Percentiles rank a stretch among this genome's conserved stretches.
Evolutionary conservation across 208 protist genomes (phyloP).

Genomic region (Leishmania aethiopica): DNA sequence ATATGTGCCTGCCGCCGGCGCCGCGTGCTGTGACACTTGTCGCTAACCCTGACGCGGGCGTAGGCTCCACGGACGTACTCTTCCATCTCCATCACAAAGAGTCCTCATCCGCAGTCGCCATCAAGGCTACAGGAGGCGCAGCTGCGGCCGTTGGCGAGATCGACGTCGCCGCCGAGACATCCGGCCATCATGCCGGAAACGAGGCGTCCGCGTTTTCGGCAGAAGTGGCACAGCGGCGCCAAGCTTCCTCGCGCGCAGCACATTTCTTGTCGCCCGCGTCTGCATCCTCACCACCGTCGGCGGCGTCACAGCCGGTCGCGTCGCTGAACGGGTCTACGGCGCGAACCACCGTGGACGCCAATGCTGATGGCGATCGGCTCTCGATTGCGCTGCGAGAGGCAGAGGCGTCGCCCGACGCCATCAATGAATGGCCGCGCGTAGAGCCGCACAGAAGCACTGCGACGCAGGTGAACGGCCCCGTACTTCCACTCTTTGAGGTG

Average conservation of each 20-base stretch:
- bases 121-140: not conserved
- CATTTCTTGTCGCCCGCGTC: not conserved
- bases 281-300: not conserved
- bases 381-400: not conserved
- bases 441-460: not conserved
- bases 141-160: too few relatives aligned
- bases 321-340: not conserved
- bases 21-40: not conserved
- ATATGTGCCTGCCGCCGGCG: slow-evolving; percentile 1
- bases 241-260: not conserved
- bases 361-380: not conserved
- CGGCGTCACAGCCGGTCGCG: not conserved
- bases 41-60: not conserved
- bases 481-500: not conserved
- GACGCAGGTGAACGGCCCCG: not conserved
- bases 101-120: not conserved
- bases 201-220: not conserved
- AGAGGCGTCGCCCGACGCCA: not conserved
- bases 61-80: not conserved
- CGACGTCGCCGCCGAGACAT: not conserved
- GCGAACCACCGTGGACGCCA: too few relatives aligned
- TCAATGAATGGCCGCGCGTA: not conserved
- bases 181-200: too few relatives aligned
- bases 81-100: not conserved
- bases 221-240: not conserved